Base-by-base conservation (phyloP, 176 grass and related monocot genomes). In the Aegilops umbellulata region DNA sequence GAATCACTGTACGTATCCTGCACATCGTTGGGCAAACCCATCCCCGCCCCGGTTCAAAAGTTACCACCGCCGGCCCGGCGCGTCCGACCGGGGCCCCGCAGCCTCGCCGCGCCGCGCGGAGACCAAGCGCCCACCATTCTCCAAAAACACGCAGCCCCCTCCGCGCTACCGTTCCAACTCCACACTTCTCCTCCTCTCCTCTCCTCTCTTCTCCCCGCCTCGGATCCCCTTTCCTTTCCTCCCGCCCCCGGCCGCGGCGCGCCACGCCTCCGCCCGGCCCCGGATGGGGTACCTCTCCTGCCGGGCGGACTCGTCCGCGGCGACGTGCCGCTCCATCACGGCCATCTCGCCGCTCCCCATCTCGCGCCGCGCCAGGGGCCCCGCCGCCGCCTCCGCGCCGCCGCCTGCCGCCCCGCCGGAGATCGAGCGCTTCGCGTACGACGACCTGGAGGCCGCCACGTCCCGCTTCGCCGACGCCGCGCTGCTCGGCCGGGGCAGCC, bases 231-330 rank as follows among this genome's bases (percentile, higher is more conserved):
- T 47, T 60, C 10, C 53, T 5, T 46, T 60, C 36, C 38, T 77
- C 55, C 15, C 27, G 36, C 35, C 22, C 68, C 61, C 23, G 39
- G 22, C 80, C 23, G 39, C 90, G n/a, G 25, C 72, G 11, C 55
- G 78, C 57, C n/a, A 2, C 41, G 15, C 4, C 74, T 24, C 38
- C 26, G 11, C 69, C 0, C 10, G 22, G 20, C 58, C 25, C 60
- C 60, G n/a, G 89, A 99, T 99, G 97, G 97, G 97, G 38, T 99
- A 99, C 81, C 94, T 99, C 17, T 99, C 94, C 27, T 99, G 97
- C 92, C 94, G 94, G 31, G 97, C 97, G 69, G 97, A 96, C 74
- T 99, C 97, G 46, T 99, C 97, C 19, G 85, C 91, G 84, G 92
- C 87, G 38, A 90, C 94, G 22, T 96, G 94, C 88, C 92, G 90